phyloP scores from a whole-genome alignment of 2,329 filamentous ascomycete species.

The Cordyceps cateniannulata region DNA sequence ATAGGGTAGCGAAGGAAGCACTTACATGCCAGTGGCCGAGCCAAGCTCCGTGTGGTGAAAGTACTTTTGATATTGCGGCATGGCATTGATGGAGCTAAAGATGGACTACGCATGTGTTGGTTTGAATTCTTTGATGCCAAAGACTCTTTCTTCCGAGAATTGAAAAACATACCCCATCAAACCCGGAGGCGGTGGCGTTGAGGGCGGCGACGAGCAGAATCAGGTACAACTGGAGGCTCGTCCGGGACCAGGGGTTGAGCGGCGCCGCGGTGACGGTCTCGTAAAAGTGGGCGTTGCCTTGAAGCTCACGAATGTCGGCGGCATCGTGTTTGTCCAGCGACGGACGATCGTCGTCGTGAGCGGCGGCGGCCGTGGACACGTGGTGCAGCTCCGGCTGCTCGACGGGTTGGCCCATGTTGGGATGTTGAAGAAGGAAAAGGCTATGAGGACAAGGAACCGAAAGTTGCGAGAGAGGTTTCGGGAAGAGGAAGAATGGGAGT shows the following conservation, averaged over 20 bases:
- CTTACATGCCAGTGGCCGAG: conserved; percentile 24
- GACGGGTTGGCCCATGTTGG: not conserved
- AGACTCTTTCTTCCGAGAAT: not conserved
- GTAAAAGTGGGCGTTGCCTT: conserved; percentile 23
- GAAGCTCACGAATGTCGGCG: conserved; percentile 21
- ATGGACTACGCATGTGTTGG: conserved; percentile 18
- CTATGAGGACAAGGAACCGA: too few species aligned
- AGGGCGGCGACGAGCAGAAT: conserved; percentile 30
- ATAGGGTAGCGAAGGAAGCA: not conserved
- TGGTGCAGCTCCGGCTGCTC: not conserved
- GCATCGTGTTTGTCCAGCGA: conserved; percentile 16
- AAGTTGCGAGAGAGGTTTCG: too few species aligned
- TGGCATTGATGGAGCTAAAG: conserved; percentile 27
- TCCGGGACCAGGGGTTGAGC: conserved; percentile 26
- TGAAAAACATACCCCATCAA: conserved; percentile 25
- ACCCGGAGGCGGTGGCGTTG: conserved; percentile 32
- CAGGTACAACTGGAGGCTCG: conserved; percentile 29
- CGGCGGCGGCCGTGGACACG: not conserved
- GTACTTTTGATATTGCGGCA: conserved; percentile 23
- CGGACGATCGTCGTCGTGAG: not conserved
- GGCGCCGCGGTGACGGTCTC: conserved; percentile 23
- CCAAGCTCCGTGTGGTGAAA: conserved; percentile 24
- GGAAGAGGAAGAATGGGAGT: too few species aligned
- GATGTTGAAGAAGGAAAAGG: too few species aligned
- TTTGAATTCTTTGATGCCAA: not conserved